A percentile compares a stretch with the other conserved stretches of the same genome.
Conservation (phyloP, 768 basidiomycete genomes). For the Serpula lacrymans region DNA sequence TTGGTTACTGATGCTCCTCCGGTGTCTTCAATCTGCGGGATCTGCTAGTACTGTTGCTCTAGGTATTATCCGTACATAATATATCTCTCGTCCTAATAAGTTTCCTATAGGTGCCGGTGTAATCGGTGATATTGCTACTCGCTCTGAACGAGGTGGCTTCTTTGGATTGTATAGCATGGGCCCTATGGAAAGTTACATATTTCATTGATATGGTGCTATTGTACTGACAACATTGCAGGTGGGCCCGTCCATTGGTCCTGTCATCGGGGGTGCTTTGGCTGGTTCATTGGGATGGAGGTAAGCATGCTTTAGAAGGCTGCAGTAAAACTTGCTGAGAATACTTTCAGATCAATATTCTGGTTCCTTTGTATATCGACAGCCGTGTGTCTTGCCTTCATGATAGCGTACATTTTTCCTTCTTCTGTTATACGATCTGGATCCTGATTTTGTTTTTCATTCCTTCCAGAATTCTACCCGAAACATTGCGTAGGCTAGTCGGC, state of each 20-base stretch:
- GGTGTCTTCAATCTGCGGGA: slow-evolving; percentile 76
- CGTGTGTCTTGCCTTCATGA: slow-evolving; percentile 42
- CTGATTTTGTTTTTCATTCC: slow-evolving; percentile 22
- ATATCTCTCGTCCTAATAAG: background rate
- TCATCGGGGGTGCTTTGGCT: slow-evolving; percentile 53
- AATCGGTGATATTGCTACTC: slow-evolving; percentile 73
- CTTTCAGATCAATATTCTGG: slow-evolving; percentile 57
- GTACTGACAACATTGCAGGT: slow-evolving; percentile 32
- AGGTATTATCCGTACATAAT: slow-evolving; percentile 34
- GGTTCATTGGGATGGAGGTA: slow-evolving; percentile 64
- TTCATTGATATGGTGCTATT: background rate
- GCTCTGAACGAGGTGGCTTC: slow-evolving; percentile 71
- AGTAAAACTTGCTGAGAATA: background rate
- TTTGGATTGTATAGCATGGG: slow-evolving; percentile 65
- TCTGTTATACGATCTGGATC: slow-evolving; percentile 18
- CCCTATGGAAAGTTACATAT: slow-evolving; percentile 44
- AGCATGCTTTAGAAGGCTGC: slow-evolving; percentile 3
- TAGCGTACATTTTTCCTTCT: slow-evolving; percentile 36
- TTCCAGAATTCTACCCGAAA: slow-evolving; percentile 25
- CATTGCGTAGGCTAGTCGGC: slow-evolving; percentile 19
- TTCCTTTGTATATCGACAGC: slow-evolving; percentile 51
- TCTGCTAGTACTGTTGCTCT: slow-evolving; percentile 78
- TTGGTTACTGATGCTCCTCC: slow-evolving; percentile 77
- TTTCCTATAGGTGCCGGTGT: slow-evolving; percentile 59
- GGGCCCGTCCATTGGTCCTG: slow-evolving; percentile 52